Evolutionary conservation across 2,329 filamentous ascomycete genomes (phyloP).

Genomic region (Teratosphaeria nubilosa): DNA sequence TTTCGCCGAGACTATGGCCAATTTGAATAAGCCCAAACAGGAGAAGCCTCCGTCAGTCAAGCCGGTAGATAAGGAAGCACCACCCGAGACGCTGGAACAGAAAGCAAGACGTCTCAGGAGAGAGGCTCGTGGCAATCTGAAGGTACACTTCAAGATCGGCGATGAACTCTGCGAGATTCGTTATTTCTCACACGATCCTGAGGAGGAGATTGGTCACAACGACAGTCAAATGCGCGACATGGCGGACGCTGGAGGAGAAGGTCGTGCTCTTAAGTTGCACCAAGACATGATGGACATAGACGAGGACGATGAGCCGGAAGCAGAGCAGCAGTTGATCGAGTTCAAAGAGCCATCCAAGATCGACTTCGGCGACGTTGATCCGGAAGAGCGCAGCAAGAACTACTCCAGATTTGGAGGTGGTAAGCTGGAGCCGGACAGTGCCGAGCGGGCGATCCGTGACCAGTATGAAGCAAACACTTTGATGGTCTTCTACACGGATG

Average conservation of each 20-base stretch:
- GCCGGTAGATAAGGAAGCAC: conserved; percentile 41
- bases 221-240: conserved; percentile 62
- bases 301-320: conserved; percentile 48
- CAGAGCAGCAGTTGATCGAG: conserved; percentile 18
- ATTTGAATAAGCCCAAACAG: conserved; percentile 46
- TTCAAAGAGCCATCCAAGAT: conserved; percentile 17
- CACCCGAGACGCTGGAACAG: conserved; percentile 57
- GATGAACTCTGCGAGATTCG: conserved; percentile 55
- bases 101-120: conserved; percentile 59
- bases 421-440: conserved; percentile 27
- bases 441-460: conserved; percentile 35
- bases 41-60: conserved; percentile 38
- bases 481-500: conserved; percentile 36
- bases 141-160: conserved; percentile 62
- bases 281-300: conserved; percentile 57
- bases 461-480: conserved; percentile 37
- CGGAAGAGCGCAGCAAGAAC: conserved; percentile 33
- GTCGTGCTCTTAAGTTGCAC: conserved; percentile 43
- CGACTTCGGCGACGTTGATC: conserved; percentile 34
- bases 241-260: conserved; percentile 58
- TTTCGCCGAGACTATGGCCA: conserved; percentile 29
- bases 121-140: conserved; percentile 58
- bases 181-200: conserved; percentile 61
- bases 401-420: conserved; percentile 38
- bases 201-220: conserved; percentile 58